Percentiles rank a stretch among this genome's conserved stretches.
These are phyloP conservation scores for Aspergillus texensis DNA, from an alignment of 2,329 filamentous ascomycete genomes.

Conservation along the genomic window DNA sequence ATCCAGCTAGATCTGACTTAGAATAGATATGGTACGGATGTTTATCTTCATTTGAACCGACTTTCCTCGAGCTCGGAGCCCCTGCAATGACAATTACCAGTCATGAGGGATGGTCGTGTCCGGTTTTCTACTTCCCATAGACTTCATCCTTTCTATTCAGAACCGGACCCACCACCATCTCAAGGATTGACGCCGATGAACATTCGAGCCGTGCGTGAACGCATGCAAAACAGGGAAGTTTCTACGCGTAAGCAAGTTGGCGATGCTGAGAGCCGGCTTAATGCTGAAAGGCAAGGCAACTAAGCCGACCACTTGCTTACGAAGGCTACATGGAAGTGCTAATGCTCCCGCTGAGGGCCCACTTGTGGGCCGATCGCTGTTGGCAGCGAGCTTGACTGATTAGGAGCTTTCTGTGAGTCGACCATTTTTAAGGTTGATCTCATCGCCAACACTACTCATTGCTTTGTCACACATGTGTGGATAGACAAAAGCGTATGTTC, in stretches of 20 bases:
- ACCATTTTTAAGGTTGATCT: background rate
- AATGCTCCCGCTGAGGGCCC: background rate
- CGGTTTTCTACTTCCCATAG: slow-evolving; percentile 45
- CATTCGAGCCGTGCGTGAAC: slow-evolving; percentile 66
- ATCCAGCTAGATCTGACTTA: background rate
- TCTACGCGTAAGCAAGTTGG: slow-evolving; percentile 88
- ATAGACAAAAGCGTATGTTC: background rate
- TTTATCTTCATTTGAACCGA: slow-evolving; percentile 96
- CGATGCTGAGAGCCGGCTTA: slow-evolving; percentile 78
- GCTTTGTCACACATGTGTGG: background rate
- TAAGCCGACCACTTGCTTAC: slow-evolving; percentile 14
- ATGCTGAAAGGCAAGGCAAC: slow-evolving; percentile 46
- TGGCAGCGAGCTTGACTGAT: background rate
- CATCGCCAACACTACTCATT: background rate
- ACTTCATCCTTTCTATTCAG: slow-evolving; percentile 43
- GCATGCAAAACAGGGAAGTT: slow-evolving; percentile 72
- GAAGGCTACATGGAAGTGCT: background rate
- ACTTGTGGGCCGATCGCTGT: background rate
- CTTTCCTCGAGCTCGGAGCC: slow-evolving; percentile 95
- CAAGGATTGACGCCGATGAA: slow-evolving; percentile 57
- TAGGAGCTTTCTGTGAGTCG: background rate
- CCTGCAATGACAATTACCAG: slow-evolving; percentile 87
- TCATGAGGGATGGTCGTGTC: slow-evolving; percentile 74
- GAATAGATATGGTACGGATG: slow-evolving; percentile 89
- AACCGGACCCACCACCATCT: slow-evolving; percentile 40